Evolutionary conservation across 2,329 filamentous ascomycete species (phyloP).

Genomic region (Exophiala dermatitidis): DNA sequence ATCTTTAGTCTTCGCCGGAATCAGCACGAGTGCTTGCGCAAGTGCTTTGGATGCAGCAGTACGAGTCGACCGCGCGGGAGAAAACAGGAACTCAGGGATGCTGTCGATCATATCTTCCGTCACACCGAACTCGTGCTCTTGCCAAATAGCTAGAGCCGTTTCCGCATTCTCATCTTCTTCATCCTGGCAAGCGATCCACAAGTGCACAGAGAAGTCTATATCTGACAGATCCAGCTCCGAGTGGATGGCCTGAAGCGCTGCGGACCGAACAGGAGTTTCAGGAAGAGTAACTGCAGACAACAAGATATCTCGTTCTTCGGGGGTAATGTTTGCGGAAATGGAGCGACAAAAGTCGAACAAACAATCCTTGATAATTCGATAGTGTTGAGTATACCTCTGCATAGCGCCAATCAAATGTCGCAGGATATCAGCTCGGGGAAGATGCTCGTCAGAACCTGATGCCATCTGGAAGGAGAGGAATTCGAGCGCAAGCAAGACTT

Average conservation of each 20-base stretch:
- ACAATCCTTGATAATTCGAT: conserved; percentile 90
- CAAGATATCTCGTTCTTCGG: conserved; percentile 66
- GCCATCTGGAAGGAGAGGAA: conserved; percentile 83
- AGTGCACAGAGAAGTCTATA: conserved; percentile 74
- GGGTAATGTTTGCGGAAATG: conserved; percentile 70
- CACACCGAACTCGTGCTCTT: conserved; percentile 75
- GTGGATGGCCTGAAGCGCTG: conserved; percentile 82
- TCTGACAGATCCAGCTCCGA: conserved; percentile 89
- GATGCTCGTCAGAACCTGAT: conserved; percentile 63
- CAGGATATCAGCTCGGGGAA: conserved; percentile 70
- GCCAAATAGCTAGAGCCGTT: conserved; percentile 83
- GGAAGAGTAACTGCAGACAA: conserved; percentile 71
- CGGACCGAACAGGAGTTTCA: conserved; percentile 70
- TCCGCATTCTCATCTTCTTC: conserved; percentile 81
- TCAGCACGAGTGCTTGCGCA: conserved; percentile 61
- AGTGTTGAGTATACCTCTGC: conserved; percentile 85
- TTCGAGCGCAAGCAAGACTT: conserved; percentile 81
- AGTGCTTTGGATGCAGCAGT: conserved; percentile 75
- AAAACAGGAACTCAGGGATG: conserved; percentile 72
- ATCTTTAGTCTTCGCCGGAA: conserved; percentile 53
- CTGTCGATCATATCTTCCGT: conserved; percentile 57
- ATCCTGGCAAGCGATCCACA: conserved; percentile 91
- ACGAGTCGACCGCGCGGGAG: conserved; percentile 71
- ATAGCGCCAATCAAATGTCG: conserved; percentile 68
- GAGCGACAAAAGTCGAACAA: conserved; percentile 78